Base-by-base conservation (phyloP, 2,329 filamentous ascomycete genomes). In the Bipolaris oryzae region DNA sequence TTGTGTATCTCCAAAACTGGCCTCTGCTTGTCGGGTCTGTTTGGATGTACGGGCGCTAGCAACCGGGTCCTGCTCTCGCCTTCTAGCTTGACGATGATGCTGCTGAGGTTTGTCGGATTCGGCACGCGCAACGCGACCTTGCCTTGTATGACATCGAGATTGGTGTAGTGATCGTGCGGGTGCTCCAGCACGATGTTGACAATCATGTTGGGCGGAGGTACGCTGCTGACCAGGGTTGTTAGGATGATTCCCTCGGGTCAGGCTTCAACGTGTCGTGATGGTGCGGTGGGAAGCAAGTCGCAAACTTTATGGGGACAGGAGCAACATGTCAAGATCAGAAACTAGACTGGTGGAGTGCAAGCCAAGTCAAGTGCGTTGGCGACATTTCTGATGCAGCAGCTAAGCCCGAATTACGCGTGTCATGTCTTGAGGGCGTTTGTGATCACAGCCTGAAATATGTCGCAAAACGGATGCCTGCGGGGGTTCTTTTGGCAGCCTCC, bases 31-130 rank as follows among this genome's bases (percentile, higher is more conserved):
- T 74, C 79, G 31, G 71, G 71, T 41, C 73, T 66, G 51, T 70
- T 65, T 45, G 74, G 80, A 73, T 69, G 79, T 58, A 65, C 71
- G 64, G 66, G 85, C 77, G 60, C 84, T 73, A 76, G 79, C 74
- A 92, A 77, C 41, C 88, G 83, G 5, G 90, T 93, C 60, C 83
- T 84, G 45, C 87, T 87, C 77, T 95, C 90, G 64, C 91, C 91
- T 72, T 95, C 91, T 31, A 95, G 85, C 79, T 95, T 95, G 69
- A 94, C 90, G 35, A 91, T 81, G 61, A 95, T 87, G 37, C 74
- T 77, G 54, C 76, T 77, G 31, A 85, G 74, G 62, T 78, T 80
- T 51, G 76, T 78, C 20, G 77, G 76, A 63, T 75, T 80, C 6
- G 73, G 70, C 18, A 78, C 75, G 35, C 78, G 72, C 43, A 85